Evolutionary conservation across 495 filamentous ascomycete genomes (phyloP).

Genomic region (Podospora comata): DNA sequence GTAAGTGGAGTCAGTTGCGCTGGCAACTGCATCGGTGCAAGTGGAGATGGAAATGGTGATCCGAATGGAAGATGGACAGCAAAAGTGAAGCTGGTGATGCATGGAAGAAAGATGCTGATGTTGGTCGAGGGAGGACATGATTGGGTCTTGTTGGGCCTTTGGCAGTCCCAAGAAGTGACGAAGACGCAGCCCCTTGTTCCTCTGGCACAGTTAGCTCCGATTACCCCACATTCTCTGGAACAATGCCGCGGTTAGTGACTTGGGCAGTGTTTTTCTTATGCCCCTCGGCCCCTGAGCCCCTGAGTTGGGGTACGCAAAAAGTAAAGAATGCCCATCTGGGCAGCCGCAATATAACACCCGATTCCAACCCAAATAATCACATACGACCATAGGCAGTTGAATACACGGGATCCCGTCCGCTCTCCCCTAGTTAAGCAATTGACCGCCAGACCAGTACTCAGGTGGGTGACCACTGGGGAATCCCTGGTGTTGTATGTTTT

Average conservation of each 20-base stretch:
- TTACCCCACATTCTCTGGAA: background rate
- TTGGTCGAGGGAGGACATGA: background rate
- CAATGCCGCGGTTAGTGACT: background rate
- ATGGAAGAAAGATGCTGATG: background rate
- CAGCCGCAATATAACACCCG: too few species aligned
- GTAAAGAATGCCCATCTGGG: too few species aligned
- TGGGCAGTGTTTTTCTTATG: too few species aligned
- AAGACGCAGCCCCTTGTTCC: background rate
- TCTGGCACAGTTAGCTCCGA: background rate
- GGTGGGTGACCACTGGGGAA: constrained; percentile 4
- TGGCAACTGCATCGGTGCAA: background rate
- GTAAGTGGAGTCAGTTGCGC: background rate
- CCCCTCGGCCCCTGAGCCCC: background rate
- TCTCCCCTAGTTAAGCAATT: constrained; percentile 44
- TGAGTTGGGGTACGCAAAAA: too few species aligned
- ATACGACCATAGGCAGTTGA: constrained; percentile 30
- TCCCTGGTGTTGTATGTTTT: background rate
- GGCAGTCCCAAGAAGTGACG: background rate
- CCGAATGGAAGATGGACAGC: background rate
- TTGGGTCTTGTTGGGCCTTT: background rate
- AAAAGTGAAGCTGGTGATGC: background rate
- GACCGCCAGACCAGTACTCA: constrained; percentile 20
- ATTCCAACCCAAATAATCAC: background rate
- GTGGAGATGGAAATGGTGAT: background rate
- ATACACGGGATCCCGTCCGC: constrained; percentile 49